phyloP scores from a whole-genome alignment of 805 yeast species.

The Starmerella ratchasimensis region DNA sequence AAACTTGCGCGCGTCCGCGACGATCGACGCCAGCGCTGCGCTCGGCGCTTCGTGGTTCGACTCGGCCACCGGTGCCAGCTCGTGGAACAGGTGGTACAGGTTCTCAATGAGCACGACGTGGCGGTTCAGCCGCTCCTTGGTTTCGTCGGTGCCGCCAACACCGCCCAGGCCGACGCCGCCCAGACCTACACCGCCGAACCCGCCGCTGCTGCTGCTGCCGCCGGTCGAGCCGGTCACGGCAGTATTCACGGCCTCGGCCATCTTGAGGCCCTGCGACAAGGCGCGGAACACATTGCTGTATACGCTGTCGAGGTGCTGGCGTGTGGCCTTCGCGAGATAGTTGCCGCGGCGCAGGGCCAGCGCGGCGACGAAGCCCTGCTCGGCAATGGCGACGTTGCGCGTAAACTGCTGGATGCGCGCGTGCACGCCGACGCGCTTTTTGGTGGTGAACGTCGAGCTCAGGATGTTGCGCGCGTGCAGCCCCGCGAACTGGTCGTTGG shows the following conservation, averaged over 20 bases:
- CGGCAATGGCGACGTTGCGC: constrained; percentile 21
- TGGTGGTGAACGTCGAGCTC: constrained; percentile 27
- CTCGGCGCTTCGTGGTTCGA: not conserved
- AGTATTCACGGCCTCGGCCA: constrained; percentile 11
- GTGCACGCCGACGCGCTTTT: constrained; percentile 32
- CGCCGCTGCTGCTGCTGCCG: not conserved
- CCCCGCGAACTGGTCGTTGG: constrained; percentile 49
- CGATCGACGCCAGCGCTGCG: constrained; percentile 15
- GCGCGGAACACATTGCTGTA: constrained; percentile 20
- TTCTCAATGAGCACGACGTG: constrained; percentile 40
- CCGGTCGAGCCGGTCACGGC: not conserved
- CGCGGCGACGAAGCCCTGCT: constrained; percentile 10
- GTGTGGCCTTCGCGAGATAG: constrained; percentile 8
- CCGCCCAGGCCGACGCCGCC: constrained; percentile 3
- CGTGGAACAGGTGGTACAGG: constrained; percentile 35
- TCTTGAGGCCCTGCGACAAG: constrained; percentile 19
- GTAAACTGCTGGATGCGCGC: constrained; percentile 38
- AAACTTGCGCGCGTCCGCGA: constrained; percentile 22
- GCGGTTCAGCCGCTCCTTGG: constrained; percentile 29
- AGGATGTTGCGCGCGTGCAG: constrained; percentile 38
- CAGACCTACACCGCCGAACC: not conserved
- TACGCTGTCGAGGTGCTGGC: constrained; percentile 12
- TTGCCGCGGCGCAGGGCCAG: constrained; percentile 1
- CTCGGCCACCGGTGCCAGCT: constrained; percentile 17
- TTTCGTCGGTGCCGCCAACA: constrained; percentile 20